Evolutionary conservation across 2,329 filamentous ascomycete genomes (phyloP), one percentile per base, ranked within the genome.

Genomic region (Cadophora luteo-olivacea): DNA sequence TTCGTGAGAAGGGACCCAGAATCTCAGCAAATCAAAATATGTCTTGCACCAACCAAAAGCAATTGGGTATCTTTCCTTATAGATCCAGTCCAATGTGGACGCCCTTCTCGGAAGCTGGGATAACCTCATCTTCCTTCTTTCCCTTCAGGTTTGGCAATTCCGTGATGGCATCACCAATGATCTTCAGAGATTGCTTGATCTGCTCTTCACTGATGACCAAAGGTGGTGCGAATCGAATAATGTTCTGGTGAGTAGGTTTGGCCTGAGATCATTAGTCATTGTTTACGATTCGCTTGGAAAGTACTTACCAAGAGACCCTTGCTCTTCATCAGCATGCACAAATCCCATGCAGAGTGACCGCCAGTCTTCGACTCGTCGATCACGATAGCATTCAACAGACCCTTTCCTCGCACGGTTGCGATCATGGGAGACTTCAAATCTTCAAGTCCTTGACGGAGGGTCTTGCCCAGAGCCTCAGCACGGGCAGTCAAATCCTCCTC

Each of bases 231-330:
- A 99, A 91, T 68, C 96, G 92, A 79, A 99, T 99, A 80, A 99
- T 98, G 82, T 98, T 97, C 78, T 97, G 91, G 81, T 99, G 96
- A 7, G 96, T 99, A 36, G 96, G 96, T 87, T 99, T 99, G 76
- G 96, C 96, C 93, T 97, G 58, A 70, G 38, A 45, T 73, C 72
- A 14, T 48, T 32, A 48, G 38, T 29, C 9, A 32, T 19, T 29
- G 14, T 61, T 48, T 19, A 19, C 41, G 6, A 19, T 45, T 45
- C 41, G 16, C 38, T 14, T n/a, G 14, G 25, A 33, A 49, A 9
- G 8, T 25, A 84, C 90, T 82, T 85, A 97, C 93, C 86, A 99
- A 80, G 67, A 99, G 83, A 68, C 96, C 96, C 86, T 97, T 98
- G 81, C 91, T 89, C 86, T 98, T 98, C 83, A 97, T 89, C 78